A percentile compares a stretch with the other conserved stretches of the same genome.
These are phyloP conservation scores for Brettanomyces anomalus DNA, from an alignment of 805 yeast genomes.

Conservation along the genomic window DNA sequence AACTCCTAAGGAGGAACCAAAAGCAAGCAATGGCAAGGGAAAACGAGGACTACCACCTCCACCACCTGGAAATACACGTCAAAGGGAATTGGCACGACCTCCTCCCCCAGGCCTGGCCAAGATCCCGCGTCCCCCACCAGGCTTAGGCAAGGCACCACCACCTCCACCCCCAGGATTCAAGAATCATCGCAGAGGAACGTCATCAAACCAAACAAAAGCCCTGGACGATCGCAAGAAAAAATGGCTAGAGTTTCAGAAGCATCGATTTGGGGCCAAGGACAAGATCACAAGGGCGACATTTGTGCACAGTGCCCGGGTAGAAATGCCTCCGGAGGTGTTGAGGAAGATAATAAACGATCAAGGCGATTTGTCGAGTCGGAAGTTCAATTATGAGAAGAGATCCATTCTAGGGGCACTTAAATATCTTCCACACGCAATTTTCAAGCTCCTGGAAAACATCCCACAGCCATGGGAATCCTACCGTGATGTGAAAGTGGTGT, in stretches of 20 bases:
- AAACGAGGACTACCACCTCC: slow-evolving; percentile 17
- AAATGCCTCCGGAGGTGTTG: slow-evolving; percentile 91
- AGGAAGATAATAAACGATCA: slow-evolving; percentile 77
- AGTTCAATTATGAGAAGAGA: slow-evolving; percentile 75
- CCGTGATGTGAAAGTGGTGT: slow-evolving; percentile 79
- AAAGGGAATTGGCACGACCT: slow-evolving; percentile 1
- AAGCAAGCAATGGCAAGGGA: not conserved
- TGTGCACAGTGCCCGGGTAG: slow-evolving; percentile 55
- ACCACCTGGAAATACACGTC: slow-evolving; percentile 9
- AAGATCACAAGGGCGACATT: slow-evolving; percentile 30
- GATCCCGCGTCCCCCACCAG: not conserved
- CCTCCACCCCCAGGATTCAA: slow-evolving; percentile 28
- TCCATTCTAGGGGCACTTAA: slow-evolving; percentile 86
- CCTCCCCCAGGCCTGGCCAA: slow-evolving; percentile 9
- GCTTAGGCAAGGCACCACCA: slow-evolving; percentile 10
- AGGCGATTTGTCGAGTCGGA: slow-evolving; percentile 73
- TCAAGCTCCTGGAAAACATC: slow-evolving; percentile 87
- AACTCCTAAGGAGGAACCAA: too few relatives aligned
- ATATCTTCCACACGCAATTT: slow-evolving; percentile 91
- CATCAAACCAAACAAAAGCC: not conserved
- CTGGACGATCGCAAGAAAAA: slow-evolving; percentile 8
- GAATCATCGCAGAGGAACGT: slow-evolving; percentile 16
- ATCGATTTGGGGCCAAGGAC: slow-evolving; percentile 34
- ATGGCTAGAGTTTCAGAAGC: slow-evolving; percentile 61
- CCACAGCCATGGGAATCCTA: slow-evolving; percentile 97